These are phyloP conservation scores for Podila minutissima DNA, from an alignment of 192 early-diverging fungal genomes.

Conservation along the genomic window DNA sequence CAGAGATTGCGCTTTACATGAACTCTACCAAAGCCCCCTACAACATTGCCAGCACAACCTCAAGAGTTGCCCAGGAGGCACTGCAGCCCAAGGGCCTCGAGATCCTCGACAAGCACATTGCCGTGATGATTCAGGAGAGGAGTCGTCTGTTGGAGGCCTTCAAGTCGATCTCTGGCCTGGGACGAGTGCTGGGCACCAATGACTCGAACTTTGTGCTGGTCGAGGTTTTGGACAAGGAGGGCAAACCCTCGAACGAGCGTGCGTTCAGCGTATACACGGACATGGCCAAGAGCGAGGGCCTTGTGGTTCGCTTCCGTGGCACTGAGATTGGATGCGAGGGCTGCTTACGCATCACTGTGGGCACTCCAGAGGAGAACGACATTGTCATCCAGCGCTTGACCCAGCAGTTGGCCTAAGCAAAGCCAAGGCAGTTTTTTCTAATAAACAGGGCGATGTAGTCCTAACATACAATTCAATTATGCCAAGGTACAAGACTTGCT, in stretches of 20 bases:
- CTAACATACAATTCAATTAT: neutral
- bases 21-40: slow-evolving; percentile 99
- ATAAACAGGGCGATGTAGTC: neutral
- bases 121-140: slow-evolving; percentile 72
- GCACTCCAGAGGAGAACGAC: slow-evolving; percentile 86
- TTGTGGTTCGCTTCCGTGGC: slow-evolving; percentile 96
- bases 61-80: slow-evolving; percentile 81
- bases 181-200: slow-evolving; percentile 84
- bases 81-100: slow-evolving; percentile 74
- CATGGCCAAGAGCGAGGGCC: slow-evolving; percentile 85
- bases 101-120: slow-evolving; percentile 73
- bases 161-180: slow-evolving; percentile 69
- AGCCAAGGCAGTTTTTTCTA: neutral
- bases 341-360: slow-evolving; percentile 95
- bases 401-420: slow-evolving; percentile 37
- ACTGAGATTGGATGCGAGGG: slow-evolving; percentile 92
- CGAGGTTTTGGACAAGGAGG: slow-evolving; percentile 72
- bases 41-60: slow-evolving; percentile 92
- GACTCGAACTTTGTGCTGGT: slow-evolving; percentile 97
- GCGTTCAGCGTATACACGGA: slow-evolving; percentile 82
- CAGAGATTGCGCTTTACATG: slow-evolving; percentile 85
- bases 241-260: slow-evolving; percentile 71
- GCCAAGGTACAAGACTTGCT: no score
- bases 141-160: slow-evolving; percentile 71
- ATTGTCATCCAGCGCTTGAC: slow-evolving; percentile 66